These are phyloP conservation scores for Cryoendolithus antarcticus DNA, from an alignment of 2,329 filamentous ascomycete species.

Conservation along the genomic window DNA sequence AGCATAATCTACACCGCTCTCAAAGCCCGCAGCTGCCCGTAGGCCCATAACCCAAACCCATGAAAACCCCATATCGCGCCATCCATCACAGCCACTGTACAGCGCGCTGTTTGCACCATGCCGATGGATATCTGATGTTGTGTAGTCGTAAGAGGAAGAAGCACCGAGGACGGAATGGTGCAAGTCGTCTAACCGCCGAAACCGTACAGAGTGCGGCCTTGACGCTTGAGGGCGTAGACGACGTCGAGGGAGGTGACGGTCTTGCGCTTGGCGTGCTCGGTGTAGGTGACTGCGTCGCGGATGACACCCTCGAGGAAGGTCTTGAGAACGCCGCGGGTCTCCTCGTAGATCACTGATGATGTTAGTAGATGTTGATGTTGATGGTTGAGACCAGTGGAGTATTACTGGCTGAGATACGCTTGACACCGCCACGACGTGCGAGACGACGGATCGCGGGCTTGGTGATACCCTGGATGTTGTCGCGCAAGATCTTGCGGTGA, in stretches of 20 bases:
- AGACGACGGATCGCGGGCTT: conserved; percentile 98
- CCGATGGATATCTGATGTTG: conserved; percentile 22
- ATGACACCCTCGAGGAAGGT: conserved; percentile 75
- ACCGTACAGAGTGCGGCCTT: conserved; percentile 55
- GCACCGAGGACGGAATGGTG: conserved; percentile 4
- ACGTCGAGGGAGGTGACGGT: conserved; percentile 53
- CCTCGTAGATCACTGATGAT: conserved; percentile 57
- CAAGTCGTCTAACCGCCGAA: conserved; percentile 47
- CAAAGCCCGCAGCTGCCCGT: neutral
- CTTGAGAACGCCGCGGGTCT: conserved; percentile 72
- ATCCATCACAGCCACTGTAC: too few relatives aligned
- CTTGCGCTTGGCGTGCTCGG: conserved; percentile 72
- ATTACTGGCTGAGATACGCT: conserved; percentile 84
- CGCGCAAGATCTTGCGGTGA: conserved; percentile 97
- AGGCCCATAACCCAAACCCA: too few relatives aligned
- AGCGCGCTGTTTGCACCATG: conserved; percentile 18
- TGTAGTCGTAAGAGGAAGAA: conserved; percentile 7
- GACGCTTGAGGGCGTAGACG: conserved; percentile 51
- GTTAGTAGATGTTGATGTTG: too few relatives aligned
- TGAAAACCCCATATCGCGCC: too few relatives aligned
- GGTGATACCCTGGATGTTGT: conserved; percentile 99
- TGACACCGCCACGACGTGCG: conserved; percentile 97
- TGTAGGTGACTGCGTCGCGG: conserved; percentile 68
- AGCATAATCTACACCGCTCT: too few relatives aligned
- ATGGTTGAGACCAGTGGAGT: conserved; percentile 17